These are phyloP conservation scores for Knoxdaviesia capensis DNA, from an alignment of 2,329 filamentous ascomycete genomes.

Conservation along the genomic window DNA sequence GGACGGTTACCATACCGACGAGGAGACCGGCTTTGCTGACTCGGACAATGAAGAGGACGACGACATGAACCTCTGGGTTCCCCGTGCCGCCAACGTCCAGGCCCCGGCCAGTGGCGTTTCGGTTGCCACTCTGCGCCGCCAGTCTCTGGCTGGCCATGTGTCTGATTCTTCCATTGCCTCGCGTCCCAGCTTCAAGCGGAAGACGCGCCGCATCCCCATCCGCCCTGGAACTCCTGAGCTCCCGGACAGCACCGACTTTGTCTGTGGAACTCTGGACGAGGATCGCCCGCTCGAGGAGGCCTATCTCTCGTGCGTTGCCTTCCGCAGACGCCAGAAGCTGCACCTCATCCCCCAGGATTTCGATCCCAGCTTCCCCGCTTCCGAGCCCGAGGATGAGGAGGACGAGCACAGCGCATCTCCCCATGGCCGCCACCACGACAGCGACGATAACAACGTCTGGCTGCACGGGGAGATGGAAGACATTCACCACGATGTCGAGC, in stretches of 20 bases:
- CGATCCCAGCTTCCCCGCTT: slow-evolving; percentile 90
- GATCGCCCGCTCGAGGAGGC: slow-evolving; percentile 87
- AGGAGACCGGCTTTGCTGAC: slow-evolving; percentile 47
- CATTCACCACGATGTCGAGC: slow-evolving; percentile 36
- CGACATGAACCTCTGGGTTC: slow-evolving; percentile 41
- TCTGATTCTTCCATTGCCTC: slow-evolving; percentile 43
- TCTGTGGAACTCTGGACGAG: slow-evolving; percentile 94
- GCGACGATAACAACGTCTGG: slow-evolving; percentile 43
- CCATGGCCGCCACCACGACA: slow-evolving; percentile 27
- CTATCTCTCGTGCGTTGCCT: slow-evolving; percentile 69
- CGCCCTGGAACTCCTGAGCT: slow-evolving; percentile 59
- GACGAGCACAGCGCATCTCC: slow-evolving; percentile 34
- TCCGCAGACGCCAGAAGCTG: slow-evolving; percentile 63
- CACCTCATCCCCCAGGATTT: slow-evolving; percentile 84
- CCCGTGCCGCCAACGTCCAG: slow-evolving; percentile 5
- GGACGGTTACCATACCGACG: slow-evolving; percentile 58
- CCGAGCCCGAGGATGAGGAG: slow-evolving; percentile 73
- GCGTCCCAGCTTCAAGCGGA: slow-evolving; percentile 14
- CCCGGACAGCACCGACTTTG: slow-evolving; percentile 94
- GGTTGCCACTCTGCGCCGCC: neutral
- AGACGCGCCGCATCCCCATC: slow-evolving; percentile 27
- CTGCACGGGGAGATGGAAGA: slow-evolving; percentile 54
- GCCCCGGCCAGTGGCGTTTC: neutral
- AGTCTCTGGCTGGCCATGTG: slow-evolving; percentile 7
- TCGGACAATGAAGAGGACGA: slow-evolving; percentile 44